phyloP scores from a whole-genome alignment of 2,329 filamentous ascomycete genomes.

The Exserohilum rostratum region DNA sequence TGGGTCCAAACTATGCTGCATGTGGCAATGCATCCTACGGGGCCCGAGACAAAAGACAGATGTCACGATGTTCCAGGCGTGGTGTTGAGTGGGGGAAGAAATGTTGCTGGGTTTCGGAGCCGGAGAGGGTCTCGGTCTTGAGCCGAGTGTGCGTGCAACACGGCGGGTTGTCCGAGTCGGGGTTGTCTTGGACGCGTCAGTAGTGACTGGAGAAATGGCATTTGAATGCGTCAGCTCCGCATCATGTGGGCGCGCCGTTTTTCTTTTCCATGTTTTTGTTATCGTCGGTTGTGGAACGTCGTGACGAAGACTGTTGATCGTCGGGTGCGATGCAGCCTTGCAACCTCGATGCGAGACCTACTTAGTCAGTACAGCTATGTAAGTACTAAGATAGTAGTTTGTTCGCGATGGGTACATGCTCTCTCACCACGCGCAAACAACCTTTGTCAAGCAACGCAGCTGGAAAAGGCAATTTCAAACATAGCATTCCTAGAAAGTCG shows the following conservation, averaged over 20 bases:
- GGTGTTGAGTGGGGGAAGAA: constrained; percentile 19
- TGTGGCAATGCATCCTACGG: constrained; percentile 13
- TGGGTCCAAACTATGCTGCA: constrained; percentile 3
- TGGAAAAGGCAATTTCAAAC: too few relatives aligned
- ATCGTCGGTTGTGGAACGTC: too few relatives aligned
- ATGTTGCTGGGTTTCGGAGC: constrained; percentile 3
- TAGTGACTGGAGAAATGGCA: not conserved
- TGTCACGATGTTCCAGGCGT: constrained; percentile 25
- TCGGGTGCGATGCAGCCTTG: too few relatives aligned
- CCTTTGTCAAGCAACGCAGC: too few relatives aligned
- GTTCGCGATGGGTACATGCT: too few relatives aligned
- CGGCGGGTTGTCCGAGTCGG: constrained; percentile 5
- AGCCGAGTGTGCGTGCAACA: not conserved
- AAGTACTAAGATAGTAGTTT: too few relatives aligned
- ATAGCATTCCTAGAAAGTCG: too few relatives aligned
- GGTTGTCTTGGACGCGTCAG: not conserved
- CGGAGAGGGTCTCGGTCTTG: constrained; percentile 6
- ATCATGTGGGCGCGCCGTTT: not conserved
- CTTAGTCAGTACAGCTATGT: too few relatives aligned
- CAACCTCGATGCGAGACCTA: too few relatives aligned
- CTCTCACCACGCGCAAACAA: too few relatives aligned
- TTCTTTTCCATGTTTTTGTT: too few relatives aligned
- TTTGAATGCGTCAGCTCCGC: not conserved
- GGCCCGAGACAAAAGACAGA: not conserved
- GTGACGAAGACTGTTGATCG: too few relatives aligned